Base-by-base conservation (phyloP, 1,139 yeast genomes). In the Candida sp. region DNA sequence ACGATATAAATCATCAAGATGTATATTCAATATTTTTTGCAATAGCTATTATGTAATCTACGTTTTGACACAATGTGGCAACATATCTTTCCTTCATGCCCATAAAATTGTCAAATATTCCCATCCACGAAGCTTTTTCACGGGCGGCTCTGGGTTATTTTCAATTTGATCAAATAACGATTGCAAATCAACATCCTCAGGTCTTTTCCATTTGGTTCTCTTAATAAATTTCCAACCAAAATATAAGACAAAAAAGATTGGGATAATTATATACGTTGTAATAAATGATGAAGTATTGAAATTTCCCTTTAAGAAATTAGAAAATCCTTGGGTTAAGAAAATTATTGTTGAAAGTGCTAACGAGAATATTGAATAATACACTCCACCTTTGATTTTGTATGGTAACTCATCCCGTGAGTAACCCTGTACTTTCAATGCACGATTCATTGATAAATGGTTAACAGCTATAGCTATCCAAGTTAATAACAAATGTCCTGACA, bases 311-410 rank as follows among this genome's bases (percentile, higher is more conserved):
- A 73, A 57, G 45, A 73, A 73, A 43, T 60, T 64, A 4, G 60
- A 45, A 50, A 67, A 73, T 0, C 78, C 78, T 30, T 71, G 71
- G 6, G 75, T 70, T 21, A 72, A 48, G 29, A 72, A 52, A 42
- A 73, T 54, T 4, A 72, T 21, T 1, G 54, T 38, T 2, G 71
- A 65, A 27, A 61, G 55, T 46, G 65, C 50, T 19, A 70, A 62
- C 1, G 75, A 68, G 35, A 68, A 55, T 63, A 68, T 70, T 1
- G 75, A 65, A 12, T 64, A 69, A 36, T 37, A 51, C 38, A 52
- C 56, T 4, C 63, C 58, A 30, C 60, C 57, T 39, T 53, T 55
- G 46, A 63, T 47, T n/a, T 44, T 46, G 54, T 65, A 67, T 11
- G 77, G 77, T 39, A 72, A 57, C 35, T 58, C 55, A 4, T 57